These are phyloP conservation scores for Backusella sp. DNA, from an alignment of 192 early-diverging fungal species.

Conservation along the genomic window DNA sequence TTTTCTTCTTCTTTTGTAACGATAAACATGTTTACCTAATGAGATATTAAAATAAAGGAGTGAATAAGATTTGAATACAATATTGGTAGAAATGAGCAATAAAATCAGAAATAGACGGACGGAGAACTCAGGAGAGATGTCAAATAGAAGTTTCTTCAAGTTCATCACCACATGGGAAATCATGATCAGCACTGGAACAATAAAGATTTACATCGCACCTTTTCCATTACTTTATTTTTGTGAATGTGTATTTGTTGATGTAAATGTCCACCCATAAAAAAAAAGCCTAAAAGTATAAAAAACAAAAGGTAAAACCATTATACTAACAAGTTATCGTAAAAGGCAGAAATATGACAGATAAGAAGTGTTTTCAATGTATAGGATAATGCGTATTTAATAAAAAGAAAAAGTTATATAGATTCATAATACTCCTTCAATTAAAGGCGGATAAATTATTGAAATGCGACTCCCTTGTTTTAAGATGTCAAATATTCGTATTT, in stretches of 20 bases:
- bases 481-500: background rate
- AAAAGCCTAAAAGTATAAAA: background rate
- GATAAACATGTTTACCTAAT: background rate
- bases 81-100: background rate
- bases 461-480: background rate
- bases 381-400: background rate
- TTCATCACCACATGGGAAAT: constrained; percentile 6
- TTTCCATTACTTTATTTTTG: background rate
- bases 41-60: background rate
- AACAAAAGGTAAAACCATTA: background rate
- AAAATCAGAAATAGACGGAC: background rate
- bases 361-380: background rate
- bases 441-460: background rate
- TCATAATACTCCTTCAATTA: background rate
- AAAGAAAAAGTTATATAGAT: background rate
- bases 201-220: background rate
- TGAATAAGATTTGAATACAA: background rate
- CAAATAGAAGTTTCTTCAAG: constrained; percentile 7
- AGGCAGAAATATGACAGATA: background rate
- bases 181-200: background rate
- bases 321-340: background rate
- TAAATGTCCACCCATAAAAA: background rate
- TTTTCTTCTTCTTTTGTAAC: constrained; percentile 5
- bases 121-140: background rate
- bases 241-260: background rate